Evolutionary conservation across 2,329 filamentous ascomycete species (phyloP), one percentile per base, ranked within the genome.

Genomic region (Fusarium newnesense): DNA sequence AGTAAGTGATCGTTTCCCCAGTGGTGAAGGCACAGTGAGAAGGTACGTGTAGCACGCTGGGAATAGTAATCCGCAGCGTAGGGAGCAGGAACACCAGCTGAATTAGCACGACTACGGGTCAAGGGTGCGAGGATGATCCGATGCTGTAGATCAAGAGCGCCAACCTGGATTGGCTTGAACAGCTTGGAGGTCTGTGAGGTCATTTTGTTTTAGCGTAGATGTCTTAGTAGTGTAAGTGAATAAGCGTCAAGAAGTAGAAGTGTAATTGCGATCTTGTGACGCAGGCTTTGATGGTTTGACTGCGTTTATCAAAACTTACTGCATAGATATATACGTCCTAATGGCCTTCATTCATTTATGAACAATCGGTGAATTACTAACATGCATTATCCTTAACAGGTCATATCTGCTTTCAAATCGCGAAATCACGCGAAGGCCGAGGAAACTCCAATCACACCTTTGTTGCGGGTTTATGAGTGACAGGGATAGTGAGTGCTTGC

Each of bases 41-140:
- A 9, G 63, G 13, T 69, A 19, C 80, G 75, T 18, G 79, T 79
- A 34, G 84, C 82, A n/a, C 85, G 83, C 60, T 88, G 84, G 15
- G 73, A 60, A 73, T 87, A 87, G 78, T 87, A 85, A 54, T 81
- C 75, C 8, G 90, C 87, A 6, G 78, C 70, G 32, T 78, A 67
- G 3, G 64, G 52, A 0, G 74, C 73, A 7, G 79, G 75, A 30
- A 80, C 63, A 9, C 56, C 70, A 21, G 68, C 69, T 24, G 80
- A 80, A 66, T 83, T 80, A 39, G 82, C 84, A 60, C 87, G 86
- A 75, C 84, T 84, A 28, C 88, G 85, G n/a, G 88, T 90, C 68
- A 91, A 79, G 5, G 89, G 89, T 1, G 88, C 86, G 80, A 91
- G 84, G 49, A 84, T 84, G 34, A 91, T 73, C 16, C 85, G 81